phyloP scores from a whole-genome alignment of 129 eudicot species.

The Pseudognaphalium luteoalbum region DNA sequence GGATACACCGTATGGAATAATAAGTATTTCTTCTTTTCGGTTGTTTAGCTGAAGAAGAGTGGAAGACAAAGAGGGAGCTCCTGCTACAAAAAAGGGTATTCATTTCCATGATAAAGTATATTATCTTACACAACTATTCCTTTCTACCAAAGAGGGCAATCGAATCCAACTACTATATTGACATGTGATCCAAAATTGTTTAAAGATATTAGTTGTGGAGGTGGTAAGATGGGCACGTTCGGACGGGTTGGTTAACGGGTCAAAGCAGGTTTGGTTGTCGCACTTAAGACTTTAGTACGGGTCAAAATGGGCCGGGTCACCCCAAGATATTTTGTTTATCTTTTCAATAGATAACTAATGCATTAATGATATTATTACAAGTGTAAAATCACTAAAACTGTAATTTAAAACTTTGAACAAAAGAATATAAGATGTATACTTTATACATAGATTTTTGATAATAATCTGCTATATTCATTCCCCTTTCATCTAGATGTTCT shows the following conservation, averaged over 20 bases:
- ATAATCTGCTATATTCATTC: background rate
- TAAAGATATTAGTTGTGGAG: background rate
- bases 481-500: too few species aligned
- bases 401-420: background rate
- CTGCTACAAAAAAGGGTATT: slow-evolving; percentile 85
- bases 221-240: too few species aligned
- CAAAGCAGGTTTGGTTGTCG: background rate
- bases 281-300: background rate
- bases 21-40: slow-evolving; percentile 20
- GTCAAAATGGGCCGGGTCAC: background rate
- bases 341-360: too few species aligned
- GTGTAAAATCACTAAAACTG: background rate
- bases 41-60: slow-evolving; percentile 87
- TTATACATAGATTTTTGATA: too few species aligned
- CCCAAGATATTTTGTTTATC: background rate
- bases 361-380: too few species aligned
- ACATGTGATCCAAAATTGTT: background rate
- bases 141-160: background rate
- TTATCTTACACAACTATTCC: background rate
- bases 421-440: background rate
- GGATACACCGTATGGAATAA: background rate
- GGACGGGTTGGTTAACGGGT: background rate
- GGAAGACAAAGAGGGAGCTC: slow-evolving; percentile 71
- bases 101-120: background rate
- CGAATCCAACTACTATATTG: background rate